Percentiles rank a stretch among this genome's conserved stretches.
These are phyloP conservation scores for Avena insularis DNA, from an alignment of 176 grass and related monocot species.

Conservation along the genomic window DNA sequence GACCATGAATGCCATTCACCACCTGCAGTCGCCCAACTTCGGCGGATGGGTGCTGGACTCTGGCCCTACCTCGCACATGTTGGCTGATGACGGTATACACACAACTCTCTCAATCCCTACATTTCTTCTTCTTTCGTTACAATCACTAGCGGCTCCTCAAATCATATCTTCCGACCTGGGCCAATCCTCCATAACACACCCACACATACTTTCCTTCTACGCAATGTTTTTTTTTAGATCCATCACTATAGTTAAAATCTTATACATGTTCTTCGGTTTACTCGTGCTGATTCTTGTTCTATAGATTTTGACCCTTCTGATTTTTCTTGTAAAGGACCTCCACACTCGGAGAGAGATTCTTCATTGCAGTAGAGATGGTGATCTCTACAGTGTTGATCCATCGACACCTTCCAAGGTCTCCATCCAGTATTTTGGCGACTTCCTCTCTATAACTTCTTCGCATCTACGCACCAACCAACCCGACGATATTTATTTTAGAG, in stretches of 20 bases:
- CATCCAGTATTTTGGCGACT: not conserved
- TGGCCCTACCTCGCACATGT: not conserved
- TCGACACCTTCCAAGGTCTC: accelerated
- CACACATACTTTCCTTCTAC: not conserved
- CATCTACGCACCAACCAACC: not conserved
- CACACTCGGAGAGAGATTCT: not conserved
- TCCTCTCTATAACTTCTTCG: not conserved
- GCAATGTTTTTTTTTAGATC: not conserved
- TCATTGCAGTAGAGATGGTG: not conserved
- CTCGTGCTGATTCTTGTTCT: not conserved
- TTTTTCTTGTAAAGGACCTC: not conserved
- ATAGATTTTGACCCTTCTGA: not conserved
- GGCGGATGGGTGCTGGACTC: not conserved
- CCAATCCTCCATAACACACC: not conserved
- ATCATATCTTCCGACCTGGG: not conserved
- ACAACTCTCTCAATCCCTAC: not conserved
- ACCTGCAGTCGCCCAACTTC: not conserved
- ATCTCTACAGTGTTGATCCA: not conserved
- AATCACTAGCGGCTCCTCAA: not conserved
- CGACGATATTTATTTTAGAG: not conserved
- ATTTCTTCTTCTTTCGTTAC: not conserved
- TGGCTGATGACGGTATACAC: not conserved
- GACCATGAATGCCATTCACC: not conserved
- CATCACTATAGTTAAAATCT: not conserved
- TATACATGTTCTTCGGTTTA: not conserved